A percentile compares a stretch with the other conserved stretches of the same genome.
Evolutionary conservation across 768 basidiomycete genomes (phyloP).

Genomic region (Pleurotus platypus): DNA sequence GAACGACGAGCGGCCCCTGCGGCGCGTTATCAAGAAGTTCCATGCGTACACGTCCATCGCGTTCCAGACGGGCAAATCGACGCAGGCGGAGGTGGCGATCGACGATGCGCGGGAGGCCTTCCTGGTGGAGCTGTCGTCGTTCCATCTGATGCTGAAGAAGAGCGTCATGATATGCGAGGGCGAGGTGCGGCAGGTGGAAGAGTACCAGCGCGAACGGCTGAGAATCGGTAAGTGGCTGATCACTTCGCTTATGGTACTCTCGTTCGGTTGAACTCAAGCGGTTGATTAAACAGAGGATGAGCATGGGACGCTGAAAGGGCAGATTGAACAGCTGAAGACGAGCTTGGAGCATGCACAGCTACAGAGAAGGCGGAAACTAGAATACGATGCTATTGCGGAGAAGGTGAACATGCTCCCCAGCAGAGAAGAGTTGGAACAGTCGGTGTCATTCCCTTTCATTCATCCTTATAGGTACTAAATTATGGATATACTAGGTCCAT

Average conservation of each 20-base stretch:
- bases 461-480: too few relatives aligned
- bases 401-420: slow-evolving; percentile 76
- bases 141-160: slow-evolving; percentile 73
- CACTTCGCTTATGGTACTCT: neutral
- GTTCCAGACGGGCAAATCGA: slow-evolving; percentile 9
- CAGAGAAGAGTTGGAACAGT: slow-evolving; percentile 77
- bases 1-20: slow-evolving; percentile 77
- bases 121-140: slow-evolving; percentile 72
- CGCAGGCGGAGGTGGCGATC: slow-evolving; percentile 22
- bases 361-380: slow-evolving; percentile 73
- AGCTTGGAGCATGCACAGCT: slow-evolving; percentile 78
- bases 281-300: slow-evolving; percentile 51
- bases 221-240: slow-evolving; percentile 56
- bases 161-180: slow-evolving; percentile 82
- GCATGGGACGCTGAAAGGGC: slow-evolving; percentile 58
- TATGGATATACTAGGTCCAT: slow-evolving; percentile 50
- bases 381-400: slow-evolving; percentile 82
- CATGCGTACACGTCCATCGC: slow-evolving; percentile 65
- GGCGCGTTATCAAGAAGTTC: slow-evolving; percentile 79
- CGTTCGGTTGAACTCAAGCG: neutral
- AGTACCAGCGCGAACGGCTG: slow-evolving; percentile 71
- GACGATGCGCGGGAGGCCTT: slow-evolving; percentile 80
- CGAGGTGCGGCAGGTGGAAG: slow-evolving; percentile 80
- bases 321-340: slow-evolving; percentile 77
- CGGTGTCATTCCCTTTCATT: slow-evolving; percentile 22